Conservation (phyloP, 1,284 basidiomycete genomes). For the Schizophyllum amplum region DNA sequence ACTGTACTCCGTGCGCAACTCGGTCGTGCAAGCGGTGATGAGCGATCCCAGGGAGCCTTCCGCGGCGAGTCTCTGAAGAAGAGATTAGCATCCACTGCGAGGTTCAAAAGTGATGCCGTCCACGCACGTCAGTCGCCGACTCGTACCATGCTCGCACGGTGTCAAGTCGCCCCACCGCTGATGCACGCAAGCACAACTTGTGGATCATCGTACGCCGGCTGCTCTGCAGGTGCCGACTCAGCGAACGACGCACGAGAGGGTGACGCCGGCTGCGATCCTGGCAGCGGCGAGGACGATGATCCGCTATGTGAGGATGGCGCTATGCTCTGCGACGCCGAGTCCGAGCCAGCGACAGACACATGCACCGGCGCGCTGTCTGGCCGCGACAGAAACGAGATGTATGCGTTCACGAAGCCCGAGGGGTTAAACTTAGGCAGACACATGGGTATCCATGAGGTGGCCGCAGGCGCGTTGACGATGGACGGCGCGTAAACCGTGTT, state of each 20-base stretch:
- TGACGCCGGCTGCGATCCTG: background rate
- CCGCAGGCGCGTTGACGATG: slow-evolving; percentile 61
- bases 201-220: background rate
- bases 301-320: background rate
- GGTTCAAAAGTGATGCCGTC: slow-evolving; percentile 1
- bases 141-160: slow-evolving; percentile 65
- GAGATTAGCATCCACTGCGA: background rate
- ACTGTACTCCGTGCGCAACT: slow-evolving; percentile 48
- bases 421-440: slow-evolving; percentile 95
- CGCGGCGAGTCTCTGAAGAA: slow-evolving; percentile 46
- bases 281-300: background rate
- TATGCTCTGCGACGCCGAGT: background rate
- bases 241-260: background rate
- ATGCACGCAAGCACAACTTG: slow-evolving; percentile 55
- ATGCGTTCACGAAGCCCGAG: slow-evolving; percentile 87
- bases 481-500: slow-evolving; percentile 72
- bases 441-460: slow-evolving; percentile 90
- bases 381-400: slow-evolving; percentile 57
- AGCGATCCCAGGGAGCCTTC: slow-evolving; percentile 51
- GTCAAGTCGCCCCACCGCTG: slow-evolving; percentile 62
- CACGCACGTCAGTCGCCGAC: slow-evolving; percentile 47
- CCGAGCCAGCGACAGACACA: background rate
- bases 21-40: slow-evolving; percentile 34
- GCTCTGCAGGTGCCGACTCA: background rate
- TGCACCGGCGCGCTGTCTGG: slow-evolving; percentile 22